A percentile compares a stretch with the other conserved stretches of the same genome.
Evolutionary conservation across 257 asterid species (phyloP).

Genomic region (Solanum rostratum): DNA sequence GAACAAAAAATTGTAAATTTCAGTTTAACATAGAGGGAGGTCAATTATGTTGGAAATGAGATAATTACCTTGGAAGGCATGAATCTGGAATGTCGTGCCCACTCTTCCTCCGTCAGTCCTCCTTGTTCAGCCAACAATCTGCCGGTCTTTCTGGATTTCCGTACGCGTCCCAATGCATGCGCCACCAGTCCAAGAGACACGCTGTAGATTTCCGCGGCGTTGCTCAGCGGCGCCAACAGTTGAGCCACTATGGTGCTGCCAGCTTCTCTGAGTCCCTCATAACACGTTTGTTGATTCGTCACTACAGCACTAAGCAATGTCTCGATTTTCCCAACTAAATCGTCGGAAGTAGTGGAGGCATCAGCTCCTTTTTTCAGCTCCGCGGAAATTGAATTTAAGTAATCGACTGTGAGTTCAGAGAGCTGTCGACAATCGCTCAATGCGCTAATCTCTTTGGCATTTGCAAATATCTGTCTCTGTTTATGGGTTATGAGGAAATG

Average conservation of each 20-base stretch:
- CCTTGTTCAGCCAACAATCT: not conserved
- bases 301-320: conserved; percentile 36
- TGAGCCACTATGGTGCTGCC: conserved; percentile 11
- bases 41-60: not conserved
- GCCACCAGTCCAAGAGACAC: conserved; percentile 31
- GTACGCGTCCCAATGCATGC: conserved; percentile 10
- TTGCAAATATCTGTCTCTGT: not conserved
- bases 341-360: not conserved
- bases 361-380: conserved; percentile 4
- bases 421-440: conserved; percentile 23
- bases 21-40: too few relatives aligned
- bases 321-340: conserved; percentile 15
- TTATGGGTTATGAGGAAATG: conserved; percentile 5
- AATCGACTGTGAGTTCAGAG: conserved; percentile 15
- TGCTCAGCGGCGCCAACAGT: conserved; percentile 10
- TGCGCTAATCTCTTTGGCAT: conserved; percentile 11
- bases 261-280: conserved; percentile 24
- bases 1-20: too few relatives aligned
- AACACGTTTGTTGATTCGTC: conserved; percentile 38
- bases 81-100: conserved; percentile 12
- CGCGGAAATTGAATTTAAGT: conserved; percentile 6
- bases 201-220: conserved; percentile 15
- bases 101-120: not conserved
- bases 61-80: conserved; percentile 16
- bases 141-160: not conserved